Conservation (phyloP, 2,329 filamentous ascomycete species). For the Fusarium fracticaudum region DNA sequence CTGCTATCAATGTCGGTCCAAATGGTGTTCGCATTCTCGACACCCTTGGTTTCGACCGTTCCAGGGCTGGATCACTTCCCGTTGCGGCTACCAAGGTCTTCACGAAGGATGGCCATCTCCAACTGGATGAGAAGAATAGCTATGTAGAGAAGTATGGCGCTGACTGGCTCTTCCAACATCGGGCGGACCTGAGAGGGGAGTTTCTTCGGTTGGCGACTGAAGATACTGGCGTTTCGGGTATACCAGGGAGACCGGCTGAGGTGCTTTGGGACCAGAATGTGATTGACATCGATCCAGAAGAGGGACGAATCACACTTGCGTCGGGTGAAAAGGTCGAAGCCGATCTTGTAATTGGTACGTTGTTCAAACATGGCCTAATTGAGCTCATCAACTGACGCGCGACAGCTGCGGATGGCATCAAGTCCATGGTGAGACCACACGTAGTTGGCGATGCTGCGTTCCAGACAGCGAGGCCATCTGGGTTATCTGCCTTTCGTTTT, state of each 20-base stretch:
- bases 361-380: rapidly evolving
- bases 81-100: background rate
- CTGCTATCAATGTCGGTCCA: background rate
- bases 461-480: background rate
- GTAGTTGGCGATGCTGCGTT: background rate
- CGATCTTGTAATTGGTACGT: background rate
- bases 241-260: background rate
- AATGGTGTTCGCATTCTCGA: background rate
- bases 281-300: background rate
- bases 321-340: background rate
- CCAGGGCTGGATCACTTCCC: background rate
- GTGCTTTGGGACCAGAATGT: background rate
- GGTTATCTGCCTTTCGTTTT: background rate
- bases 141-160: background rate
- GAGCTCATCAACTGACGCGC: background rate
- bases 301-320: background rate
- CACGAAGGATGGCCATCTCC: background rate
- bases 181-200: background rate
- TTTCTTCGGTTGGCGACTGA: background rate
- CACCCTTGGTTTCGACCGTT: background rate
- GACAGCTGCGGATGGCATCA: background rate
- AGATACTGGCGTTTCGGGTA: background rate
- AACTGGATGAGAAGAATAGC: background rate
- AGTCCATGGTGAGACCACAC: background rate
- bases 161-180: background rate